Evolutionary conservation across 148 eudicot genomes (phyloP).

Genomic region (Pouteria glomerata): DNA sequence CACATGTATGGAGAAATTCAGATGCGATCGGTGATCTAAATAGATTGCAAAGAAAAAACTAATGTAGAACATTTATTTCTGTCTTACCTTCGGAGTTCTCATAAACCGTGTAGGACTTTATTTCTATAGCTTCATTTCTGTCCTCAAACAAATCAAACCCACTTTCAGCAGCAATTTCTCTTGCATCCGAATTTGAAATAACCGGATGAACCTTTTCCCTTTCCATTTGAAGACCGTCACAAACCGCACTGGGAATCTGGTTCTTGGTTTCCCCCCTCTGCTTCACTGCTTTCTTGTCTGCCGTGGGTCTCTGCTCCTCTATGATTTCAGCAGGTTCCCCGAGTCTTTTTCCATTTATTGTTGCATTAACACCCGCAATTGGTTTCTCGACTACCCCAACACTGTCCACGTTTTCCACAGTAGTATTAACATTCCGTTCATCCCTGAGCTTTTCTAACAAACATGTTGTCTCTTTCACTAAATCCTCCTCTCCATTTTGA

Average conservation of each 20-base stretch:
- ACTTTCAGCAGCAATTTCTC: slow-evolving; percentile 20
- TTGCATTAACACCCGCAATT: slow-evolving; percentile 2
- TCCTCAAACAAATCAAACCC: slow-evolving; percentile 5
- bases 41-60: background rate
- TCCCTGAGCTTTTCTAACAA: slow-evolving; percentile 26
- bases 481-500: slow-evolving; percentile 8
- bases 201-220: slow-evolving; percentile 17
- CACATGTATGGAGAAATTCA: background rate
- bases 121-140: background rate
- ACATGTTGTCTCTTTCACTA: slow-evolving; percentile 25
- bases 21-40: background rate
- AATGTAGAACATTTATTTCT: background rate
- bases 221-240: slow-evolving; percentile 15
- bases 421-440: slow-evolving; percentile 19
- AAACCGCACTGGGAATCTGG: slow-evolving; percentile 10
- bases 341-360: background rate
- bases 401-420: slow-evolving; percentile 2
- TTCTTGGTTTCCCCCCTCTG: slow-evolving; percentile 19
- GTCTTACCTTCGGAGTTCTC: slow-evolving; percentile 23
- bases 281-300: slow-evolving; percentile 20
- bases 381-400: slow-evolving; percentile 3
- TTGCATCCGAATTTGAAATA: slow-evolving; percentile 16
- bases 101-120: background rate
- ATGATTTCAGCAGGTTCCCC: slow-evolving; percentile 5
- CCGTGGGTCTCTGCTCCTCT: slow-evolving; percentile 11